Percentiles rank a stretch among this genome's conserved stretches.
Evolutionary conservation across 345 rosid species (phyloP).

Genomic region (Pistacia integerrima): DNA sequence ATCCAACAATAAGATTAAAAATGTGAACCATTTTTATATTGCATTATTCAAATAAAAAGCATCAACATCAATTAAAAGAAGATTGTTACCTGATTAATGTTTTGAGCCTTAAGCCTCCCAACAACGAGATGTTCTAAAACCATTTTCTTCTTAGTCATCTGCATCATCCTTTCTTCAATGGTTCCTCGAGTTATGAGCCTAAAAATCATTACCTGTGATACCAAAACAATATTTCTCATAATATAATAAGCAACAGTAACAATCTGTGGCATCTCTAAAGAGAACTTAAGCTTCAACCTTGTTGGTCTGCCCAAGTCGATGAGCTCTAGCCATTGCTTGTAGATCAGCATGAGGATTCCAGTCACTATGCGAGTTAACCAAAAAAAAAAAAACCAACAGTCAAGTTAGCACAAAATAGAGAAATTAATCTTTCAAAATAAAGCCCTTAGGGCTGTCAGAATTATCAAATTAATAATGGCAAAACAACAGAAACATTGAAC

Average conservation of each 20-base stretch:
- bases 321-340: slow-evolving; percentile 99
- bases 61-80: slow-evolving; percentile 10
- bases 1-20: not conserved
- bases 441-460: slow-evolving; percentile 4
- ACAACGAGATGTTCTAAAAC: slow-evolving; percentile 99
- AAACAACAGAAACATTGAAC: not conserved
- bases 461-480: not conserved
- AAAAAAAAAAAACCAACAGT: not conserved
- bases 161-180: slow-evolving; percentile 99
- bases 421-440: not conserved
- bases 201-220: slow-evolving; percentile 87
- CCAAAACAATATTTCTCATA: slow-evolving; percentile 22
- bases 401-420: slow-evolving; percentile 6
- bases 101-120: slow-evolving; percentile 94
- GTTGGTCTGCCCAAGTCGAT: slow-evolving; percentile 98
- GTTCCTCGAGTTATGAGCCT: slow-evolving; percentile 90
- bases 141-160: slow-evolving; percentile 99
- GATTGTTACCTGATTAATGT: slow-evolving; percentile 82
- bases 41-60: slow-evolving; percentile 12
- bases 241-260: slow-evolving; percentile 8
- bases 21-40: not conserved
- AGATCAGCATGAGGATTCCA: slow-evolving; percentile 99
- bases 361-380: slow-evolving; percentile 55
- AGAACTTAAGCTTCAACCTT: slow-evolving; percentile 53
- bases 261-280: not conserved